Percentiles rank a stretch among this genome's conserved stretches.
These are phyloP conservation scores for Trichoderma sp. DNA, from an alignment of 2,329 filamentous ascomycete species.

Conservation along the genomic window DNA sequence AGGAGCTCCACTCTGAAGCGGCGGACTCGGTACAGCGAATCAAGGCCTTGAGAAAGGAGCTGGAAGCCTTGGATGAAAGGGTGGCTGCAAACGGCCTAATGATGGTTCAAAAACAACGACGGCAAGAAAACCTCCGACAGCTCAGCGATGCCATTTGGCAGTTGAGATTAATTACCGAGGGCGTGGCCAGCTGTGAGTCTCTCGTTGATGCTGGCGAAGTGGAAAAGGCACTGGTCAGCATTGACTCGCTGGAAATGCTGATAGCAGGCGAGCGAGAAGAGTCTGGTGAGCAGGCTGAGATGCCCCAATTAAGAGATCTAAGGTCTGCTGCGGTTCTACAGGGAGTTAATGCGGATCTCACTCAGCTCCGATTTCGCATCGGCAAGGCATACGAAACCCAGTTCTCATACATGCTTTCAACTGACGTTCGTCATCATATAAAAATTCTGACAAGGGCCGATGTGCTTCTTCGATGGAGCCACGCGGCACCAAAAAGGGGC, in stretches of 20 bases:
- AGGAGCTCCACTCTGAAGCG: conserved; percentile 87
- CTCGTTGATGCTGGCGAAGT: conserved; percentile 81
- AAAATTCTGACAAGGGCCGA: conserved; percentile 66
- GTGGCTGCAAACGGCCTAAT: conserved; percentile 82
- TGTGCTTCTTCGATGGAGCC: conserved; percentile 82
- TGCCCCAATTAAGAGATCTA: conserved; percentile 59
- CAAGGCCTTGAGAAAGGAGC: conserved; percentile 72
- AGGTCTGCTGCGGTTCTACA: conserved; percentile 74
- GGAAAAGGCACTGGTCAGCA: conserved; percentile 71
- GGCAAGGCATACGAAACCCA: conserved; percentile 81
- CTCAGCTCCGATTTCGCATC: conserved; percentile 72
- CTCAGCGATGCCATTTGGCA: conserved; percentile 81
- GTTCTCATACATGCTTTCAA: conserved; percentile 74
- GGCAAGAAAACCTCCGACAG: conserved; percentile 79
- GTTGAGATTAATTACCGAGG: conserved; percentile 72
- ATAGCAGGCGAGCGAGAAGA: conserved; percentile 67
- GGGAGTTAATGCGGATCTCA: conserved; percentile 73
- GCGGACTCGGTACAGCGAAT: conserved; percentile 88
- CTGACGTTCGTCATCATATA: conserved; percentile 77
- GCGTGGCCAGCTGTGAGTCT: conserved; percentile 71
- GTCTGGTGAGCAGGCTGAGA: conserved; percentile 30
- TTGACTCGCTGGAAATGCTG: conserved; percentile 74
- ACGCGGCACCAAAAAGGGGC: conserved; percentile 70
- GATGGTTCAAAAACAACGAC: conserved; percentile 76
- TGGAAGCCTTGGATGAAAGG: conserved; percentile 77